Conservation (phyloP, 192 early-diverging fungal species). For the Entomortierella chlamydospora region DNA sequence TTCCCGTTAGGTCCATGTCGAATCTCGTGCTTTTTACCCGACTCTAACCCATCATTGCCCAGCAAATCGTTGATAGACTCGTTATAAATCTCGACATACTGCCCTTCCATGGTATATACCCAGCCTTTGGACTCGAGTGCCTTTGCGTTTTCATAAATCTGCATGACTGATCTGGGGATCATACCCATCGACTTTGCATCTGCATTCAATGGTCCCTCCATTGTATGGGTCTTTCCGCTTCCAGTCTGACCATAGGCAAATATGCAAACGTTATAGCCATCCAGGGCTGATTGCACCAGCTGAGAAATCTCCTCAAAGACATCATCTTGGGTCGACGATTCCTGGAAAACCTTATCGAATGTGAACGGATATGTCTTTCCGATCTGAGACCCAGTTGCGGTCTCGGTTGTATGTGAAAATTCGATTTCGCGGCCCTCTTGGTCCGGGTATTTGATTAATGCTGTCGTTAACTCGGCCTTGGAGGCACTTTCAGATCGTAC, state of each 20-base stretch:
- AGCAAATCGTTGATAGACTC: slow-evolving; percentile 91
- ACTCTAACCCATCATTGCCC: slow-evolving; percentile 45
- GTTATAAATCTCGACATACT: slow-evolving; percentile 98
- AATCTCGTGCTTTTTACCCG: slow-evolving; percentile 84
- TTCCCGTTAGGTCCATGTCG: slow-evolving; percentile 82
- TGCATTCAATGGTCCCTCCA: slow-evolving; percentile 72
- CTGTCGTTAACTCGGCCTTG: slow-evolving; percentile 15
- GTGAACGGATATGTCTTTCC: slow-evolving; percentile 79
- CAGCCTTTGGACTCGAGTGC: slow-evolving; percentile 82
- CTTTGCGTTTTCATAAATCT: slow-evolving; percentile 86
- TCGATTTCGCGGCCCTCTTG: slow-evolving; percentile 68
- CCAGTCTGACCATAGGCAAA: slow-evolving; percentile 99
- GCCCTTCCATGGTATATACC: slow-evolving; percentile 88
- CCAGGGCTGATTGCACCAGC: slow-evolving; percentile 93
- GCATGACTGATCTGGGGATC: slow-evolving; percentile 93
- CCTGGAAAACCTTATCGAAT: slow-evolving; percentile 89
- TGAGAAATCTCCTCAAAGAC: slow-evolving; percentile 97
- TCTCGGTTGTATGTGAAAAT: slow-evolving; percentile 66
- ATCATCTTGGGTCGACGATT: slow-evolving; percentile 72
- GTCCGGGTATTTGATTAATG: slow-evolving; percentile 39
- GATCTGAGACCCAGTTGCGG: slow-evolving; percentile 32
- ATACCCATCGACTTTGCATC: slow-evolving; percentile 75
- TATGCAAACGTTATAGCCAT: slow-evolving; percentile 97
- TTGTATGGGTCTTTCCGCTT: slow-evolving; percentile 89
- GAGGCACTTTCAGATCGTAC: slow-evolving; percentile 35